Evolutionary conservation across 2,329 filamentous ascomycete species (phyloP).

Genomic region (Nothophoma quercina): DNA sequence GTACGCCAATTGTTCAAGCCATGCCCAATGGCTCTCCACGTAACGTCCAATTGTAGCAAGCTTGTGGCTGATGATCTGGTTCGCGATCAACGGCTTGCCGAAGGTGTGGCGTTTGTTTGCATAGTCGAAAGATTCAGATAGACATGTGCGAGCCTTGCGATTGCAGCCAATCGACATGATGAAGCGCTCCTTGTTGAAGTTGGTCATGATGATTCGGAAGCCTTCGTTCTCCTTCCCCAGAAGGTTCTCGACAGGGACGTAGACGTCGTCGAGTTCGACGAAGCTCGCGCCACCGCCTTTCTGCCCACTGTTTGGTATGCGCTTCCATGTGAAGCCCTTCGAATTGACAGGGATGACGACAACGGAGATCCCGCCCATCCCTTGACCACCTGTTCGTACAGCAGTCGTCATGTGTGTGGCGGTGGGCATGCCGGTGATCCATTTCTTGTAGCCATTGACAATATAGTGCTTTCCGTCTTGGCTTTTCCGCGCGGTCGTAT

Average conservation of each 20-base stretch:
- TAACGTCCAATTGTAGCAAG: conserved; percentile 66
- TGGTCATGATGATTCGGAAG: conserved; percentile 66
- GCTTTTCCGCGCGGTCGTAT: conserved; percentile 73
- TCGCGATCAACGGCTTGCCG: conserved; percentile 64
- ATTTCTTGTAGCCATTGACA: conserved; percentile 73
- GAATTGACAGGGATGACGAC: conserved; percentile 63
- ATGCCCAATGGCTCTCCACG: conserved; percentile 69
- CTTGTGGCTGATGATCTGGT: conserved; percentile 67
- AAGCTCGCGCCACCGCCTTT: conserved; percentile 69
- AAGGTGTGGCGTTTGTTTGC: conserved; percentile 64
- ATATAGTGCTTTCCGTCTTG: conserved; percentile 75
- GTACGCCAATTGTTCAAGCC: conserved; percentile 68
- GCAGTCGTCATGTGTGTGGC: conserved; percentile 69
- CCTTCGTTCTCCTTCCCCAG: conserved; percentile 64
- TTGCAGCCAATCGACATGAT: conserved; percentile 65
- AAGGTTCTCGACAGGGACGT: conserved; percentile 62
- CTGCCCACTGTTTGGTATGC: conserved; percentile 71
- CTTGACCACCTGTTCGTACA: conserved; percentile 65
- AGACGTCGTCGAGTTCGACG: conserved; percentile 64
- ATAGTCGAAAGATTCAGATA: conserved; percentile 61
- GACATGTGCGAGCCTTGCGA: conserved; percentile 64
- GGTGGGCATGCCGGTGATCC: conserved; percentile 70
- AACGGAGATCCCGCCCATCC: conserved; percentile 63
- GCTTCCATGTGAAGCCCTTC: conserved; percentile 61
- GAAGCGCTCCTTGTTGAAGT: conserved; percentile 63